A percentile compares a stretch with the other conserved stretches of the same genome.
phyloP scores from a whole-genome alignment of 2,329 filamentous ascomycete genomes.

The Colletotrichum musae region DNA sequence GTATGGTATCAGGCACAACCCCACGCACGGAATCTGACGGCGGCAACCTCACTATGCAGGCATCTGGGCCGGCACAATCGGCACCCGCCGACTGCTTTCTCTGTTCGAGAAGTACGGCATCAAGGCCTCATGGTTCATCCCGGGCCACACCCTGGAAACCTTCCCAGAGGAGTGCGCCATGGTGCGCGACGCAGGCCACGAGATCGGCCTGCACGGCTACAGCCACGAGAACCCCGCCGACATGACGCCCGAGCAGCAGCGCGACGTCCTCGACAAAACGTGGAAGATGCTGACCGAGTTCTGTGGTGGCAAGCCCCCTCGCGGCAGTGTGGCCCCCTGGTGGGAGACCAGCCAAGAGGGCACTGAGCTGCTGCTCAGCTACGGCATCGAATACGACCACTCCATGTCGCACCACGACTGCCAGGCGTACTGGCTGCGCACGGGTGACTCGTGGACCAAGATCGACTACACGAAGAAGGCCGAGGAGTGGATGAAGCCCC shows the following conservation, averaged over 20 bases:
- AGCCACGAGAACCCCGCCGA: conserved; percentile 80
- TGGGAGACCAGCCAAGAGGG: conserved; percentile 81
- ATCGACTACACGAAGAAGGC: conserved; percentile 76
- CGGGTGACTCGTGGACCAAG: conserved; percentile 76
- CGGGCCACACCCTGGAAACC: conserved; percentile 63
- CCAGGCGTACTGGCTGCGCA: conserved; percentile 74
- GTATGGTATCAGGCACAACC: not conserved
- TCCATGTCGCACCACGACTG: conserved; percentile 77
- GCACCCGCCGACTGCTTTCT: conserved; percentile 76
- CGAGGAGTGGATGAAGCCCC: conserved; percentile 76
- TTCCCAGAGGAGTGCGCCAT: conserved; percentile 61
- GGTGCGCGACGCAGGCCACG: conserved; percentile 62
- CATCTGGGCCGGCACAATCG: conserved; percentile 78
- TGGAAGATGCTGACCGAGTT: conserved; percentile 80
- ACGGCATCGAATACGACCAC: conserved; percentile 80
- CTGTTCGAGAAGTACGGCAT: conserved; percentile 82
- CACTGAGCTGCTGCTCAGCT: conserved; percentile 74
- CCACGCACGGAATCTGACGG: not conserved
- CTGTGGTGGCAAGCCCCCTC: conserved; percentile 75
- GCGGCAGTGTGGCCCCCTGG: conserved; percentile 80
- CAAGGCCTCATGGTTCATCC: conserved; percentile 71
- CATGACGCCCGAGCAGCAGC: conserved; percentile 82
- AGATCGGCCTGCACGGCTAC: conserved; percentile 76
- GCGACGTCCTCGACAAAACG: conserved; percentile 82
- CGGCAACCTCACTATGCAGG: conserved; percentile 51